Evolutionary conservation across 169 alveolate genomes (phyloP).

Genomic region (Neospora caninum): DNA sequence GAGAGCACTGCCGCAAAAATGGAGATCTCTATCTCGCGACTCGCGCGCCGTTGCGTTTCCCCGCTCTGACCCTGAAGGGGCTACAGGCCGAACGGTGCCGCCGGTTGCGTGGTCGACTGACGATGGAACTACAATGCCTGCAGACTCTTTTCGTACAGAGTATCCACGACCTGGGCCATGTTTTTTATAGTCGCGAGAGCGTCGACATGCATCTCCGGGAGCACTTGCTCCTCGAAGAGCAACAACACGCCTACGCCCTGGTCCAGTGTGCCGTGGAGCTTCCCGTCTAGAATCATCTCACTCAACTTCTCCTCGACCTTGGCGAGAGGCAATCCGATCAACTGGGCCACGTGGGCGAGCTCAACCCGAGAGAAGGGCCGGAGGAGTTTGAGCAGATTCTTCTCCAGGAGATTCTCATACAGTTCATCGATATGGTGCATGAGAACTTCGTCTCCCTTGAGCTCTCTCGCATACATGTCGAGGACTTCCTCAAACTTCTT

Average conservation of each 20-base stretch:
- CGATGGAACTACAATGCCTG: slow-evolving; percentile 41
- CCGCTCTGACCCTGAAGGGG: too few relatives aligned
- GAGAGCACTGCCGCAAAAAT: too few relatives aligned
- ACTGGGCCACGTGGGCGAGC: slow-evolving; percentile 83
- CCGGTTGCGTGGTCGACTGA: too few relatives aligned
- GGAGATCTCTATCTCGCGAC: too few relatives aligned
- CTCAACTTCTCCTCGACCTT: slow-evolving; percentile 80
- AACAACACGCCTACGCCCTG: slow-evolving; percentile 90
- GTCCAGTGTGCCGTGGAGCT: slow-evolving; percentile 94
- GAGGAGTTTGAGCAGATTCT: slow-evolving; percentile 84
- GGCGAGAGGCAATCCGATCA: slow-evolving; percentile 83
- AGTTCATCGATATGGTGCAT: slow-evolving; percentile 80
- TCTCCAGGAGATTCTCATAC: slow-evolving; percentile 85
- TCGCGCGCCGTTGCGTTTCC: too few relatives aligned
- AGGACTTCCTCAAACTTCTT: slow-evolving; percentile 27
- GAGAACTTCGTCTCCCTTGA: slow-evolving; percentile 76
- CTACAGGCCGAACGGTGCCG: too few relatives aligned
- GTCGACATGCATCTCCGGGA: slow-evolving; percentile 37
- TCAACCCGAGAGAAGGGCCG: slow-evolving; percentile 87
- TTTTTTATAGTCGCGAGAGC: slow-evolving; percentile 62
- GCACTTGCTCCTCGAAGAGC: slow-evolving; percentile 61
- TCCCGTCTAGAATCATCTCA: slow-evolving; percentile 94
- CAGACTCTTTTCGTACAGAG: slow-evolving; percentile 73
- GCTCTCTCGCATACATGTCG: background rate
- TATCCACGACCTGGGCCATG: slow-evolving; percentile 71